Evolutionary conservation across 2,329 filamentous ascomycete genomes (phyloP).

Genomic region (Pseudogymnoascus sp.): DNA sequence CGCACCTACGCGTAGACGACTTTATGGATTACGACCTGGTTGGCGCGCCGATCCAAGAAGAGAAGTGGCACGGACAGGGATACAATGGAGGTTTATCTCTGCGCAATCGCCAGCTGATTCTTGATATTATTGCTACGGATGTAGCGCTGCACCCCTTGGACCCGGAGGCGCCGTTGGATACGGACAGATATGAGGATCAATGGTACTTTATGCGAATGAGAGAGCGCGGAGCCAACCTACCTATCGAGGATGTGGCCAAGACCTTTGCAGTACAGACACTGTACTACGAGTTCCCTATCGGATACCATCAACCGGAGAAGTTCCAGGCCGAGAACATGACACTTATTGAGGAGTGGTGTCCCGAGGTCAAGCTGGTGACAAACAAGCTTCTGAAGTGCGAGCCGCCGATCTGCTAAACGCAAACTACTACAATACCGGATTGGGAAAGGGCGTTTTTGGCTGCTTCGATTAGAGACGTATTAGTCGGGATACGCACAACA

Average conservation of each 20-base stretch:
- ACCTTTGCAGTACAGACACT: conserved; percentile 19
- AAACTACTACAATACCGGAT: not conserved
- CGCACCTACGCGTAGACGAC: conserved; percentile 20
- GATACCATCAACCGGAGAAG: conserved; percentile 14
- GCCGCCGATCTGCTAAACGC: conserved; percentile 2
- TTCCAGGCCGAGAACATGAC: conserved; percentile 19
- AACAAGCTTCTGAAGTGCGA: conserved; percentile 6
- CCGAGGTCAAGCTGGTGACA: conserved; percentile 17
- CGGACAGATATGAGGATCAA: conserved; percentile 22
- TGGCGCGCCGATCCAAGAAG: conserved; percentile 27
- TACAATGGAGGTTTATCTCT: conserved; percentile 28
- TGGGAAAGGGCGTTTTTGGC: not conserved
- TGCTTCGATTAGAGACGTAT: not conserved
- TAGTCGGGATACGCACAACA: not conserved
- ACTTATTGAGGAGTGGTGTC: conserved; percentile 26
- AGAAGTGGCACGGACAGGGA: conserved; percentile 12
- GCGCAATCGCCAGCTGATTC: conserved; percentile 26
- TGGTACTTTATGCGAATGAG: conserved; percentile 24
- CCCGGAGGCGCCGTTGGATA: conserved; percentile 16
- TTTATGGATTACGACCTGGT: conserved; percentile 28
- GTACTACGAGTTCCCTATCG: conserved; percentile 13
- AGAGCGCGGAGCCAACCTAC: conserved; percentile 18
- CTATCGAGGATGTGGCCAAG: conserved; percentile 14
- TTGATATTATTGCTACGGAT: conserved; percentile 17
- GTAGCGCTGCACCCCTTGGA: conserved; percentile 18